These are phyloP conservation scores for Vitis hybrid DNA, from an alignment of 177 flowering plant species.

Conservation along the genomic window DNA sequence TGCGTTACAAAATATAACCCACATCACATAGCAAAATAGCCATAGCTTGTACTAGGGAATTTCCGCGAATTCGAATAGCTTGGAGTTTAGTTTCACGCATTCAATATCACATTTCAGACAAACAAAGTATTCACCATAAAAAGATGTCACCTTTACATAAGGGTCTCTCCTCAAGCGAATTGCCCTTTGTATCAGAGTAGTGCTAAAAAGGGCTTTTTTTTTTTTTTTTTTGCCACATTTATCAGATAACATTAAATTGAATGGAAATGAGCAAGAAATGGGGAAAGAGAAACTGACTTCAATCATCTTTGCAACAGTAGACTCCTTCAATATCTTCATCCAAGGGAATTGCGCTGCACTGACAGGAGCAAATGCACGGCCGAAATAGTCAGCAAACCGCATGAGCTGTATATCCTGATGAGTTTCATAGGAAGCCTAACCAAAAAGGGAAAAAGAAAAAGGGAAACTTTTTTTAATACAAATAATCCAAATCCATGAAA, in stretches of 20 bases:
- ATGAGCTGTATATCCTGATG: conserved; percentile 84
- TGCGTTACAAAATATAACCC: no score
- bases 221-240: not conserved
- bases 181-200: no score
- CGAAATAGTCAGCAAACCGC: conserved; percentile 94
- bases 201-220: not conserved
- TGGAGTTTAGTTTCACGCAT: no score
- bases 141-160: no score
- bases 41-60: no score
- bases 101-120: no score
- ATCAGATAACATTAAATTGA: no score
- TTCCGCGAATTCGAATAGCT: no score
- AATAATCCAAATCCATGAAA: not conserved
- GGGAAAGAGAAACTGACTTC: conserved; percentile 59
- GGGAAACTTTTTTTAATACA: not conserved
- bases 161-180: no score
- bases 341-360: conserved; percentile 82
- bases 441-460: conserved; percentile 2
- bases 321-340: conserved; percentile 80
- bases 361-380: conserved; percentile 71
- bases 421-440: conserved; percentile 64
- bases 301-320: conserved; percentile 58
- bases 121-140: no score
- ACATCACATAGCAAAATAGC: no score
- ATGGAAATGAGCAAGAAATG: not conserved